Percentiles rank a stretch among this genome's conserved stretches.
Evolutionary conservation across 352 stramenopile genomes (phyloP).

Genomic region (Phytophthora meadii): DNA sequence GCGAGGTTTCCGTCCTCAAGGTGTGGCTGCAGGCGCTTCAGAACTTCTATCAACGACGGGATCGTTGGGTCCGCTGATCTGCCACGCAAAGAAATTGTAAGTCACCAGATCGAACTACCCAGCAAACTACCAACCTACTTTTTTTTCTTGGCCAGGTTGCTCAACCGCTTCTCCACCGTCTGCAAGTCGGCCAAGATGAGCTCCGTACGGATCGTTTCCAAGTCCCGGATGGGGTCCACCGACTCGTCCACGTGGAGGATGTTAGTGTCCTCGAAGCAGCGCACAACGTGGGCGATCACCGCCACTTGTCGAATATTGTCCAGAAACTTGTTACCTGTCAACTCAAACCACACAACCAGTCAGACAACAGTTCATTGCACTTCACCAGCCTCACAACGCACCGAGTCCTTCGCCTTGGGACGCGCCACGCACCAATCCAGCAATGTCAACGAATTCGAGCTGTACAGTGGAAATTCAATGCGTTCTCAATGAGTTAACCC

Average conservation of each 20-base stretch:
- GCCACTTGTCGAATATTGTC: conserved; percentile 88
- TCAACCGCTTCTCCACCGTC: conserved; percentile 74
- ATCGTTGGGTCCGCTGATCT: conserved; percentile 68
- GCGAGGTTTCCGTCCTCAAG: conserved; percentile 89
- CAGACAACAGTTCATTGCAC: background rate
- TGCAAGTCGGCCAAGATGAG: conserved; percentile 93
- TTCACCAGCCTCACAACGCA: conserved; percentile 12
- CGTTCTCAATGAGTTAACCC: conserved; percentile 18
- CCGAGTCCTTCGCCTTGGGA: conserved; percentile 84
- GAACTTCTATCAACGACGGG: conserved; percentile 57
- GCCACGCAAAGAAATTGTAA: conserved; percentile 9
- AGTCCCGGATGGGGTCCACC: conserved; percentile 96
- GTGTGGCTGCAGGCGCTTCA: conserved; percentile 65
- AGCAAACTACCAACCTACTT: conserved; percentile 48
- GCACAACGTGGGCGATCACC: conserved; percentile 91
- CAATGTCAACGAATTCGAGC: conserved; percentile 91
- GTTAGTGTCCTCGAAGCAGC: conserved; percentile 98
- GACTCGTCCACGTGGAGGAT: conserved; percentile 97
- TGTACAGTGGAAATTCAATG: conserved; percentile 36
- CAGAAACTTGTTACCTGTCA: conserved; percentile 84
- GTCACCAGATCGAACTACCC: background rate
- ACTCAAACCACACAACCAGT: background rate
- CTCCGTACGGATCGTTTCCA: conserved; percentile 98
- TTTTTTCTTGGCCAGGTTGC: conserved; percentile 81
- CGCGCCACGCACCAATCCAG: conserved; percentile 81